Percentiles rank a stretch among this genome's conserved stretches.
Evolutionary conservation across 2,329 filamentous ascomycete species (phyloP).

Genomic region (Alternaria sp.): DNA sequence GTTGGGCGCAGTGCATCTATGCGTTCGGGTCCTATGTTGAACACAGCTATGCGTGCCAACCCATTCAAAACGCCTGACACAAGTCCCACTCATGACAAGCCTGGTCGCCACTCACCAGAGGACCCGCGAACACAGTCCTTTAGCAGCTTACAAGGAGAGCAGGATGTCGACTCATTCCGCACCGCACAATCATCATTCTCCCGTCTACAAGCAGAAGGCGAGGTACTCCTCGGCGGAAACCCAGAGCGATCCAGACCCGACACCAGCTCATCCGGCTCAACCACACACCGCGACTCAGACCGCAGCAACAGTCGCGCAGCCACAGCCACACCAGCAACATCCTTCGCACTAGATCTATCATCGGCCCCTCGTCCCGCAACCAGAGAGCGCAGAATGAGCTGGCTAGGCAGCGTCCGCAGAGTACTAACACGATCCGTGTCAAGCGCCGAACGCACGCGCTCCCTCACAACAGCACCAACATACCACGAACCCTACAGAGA

Average conservation of each 20-base stretch:
- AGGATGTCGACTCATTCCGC: slow-evolving; percentile 58
- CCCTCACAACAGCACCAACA: slow-evolving; percentile 30
- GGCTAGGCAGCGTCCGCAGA: slow-evolving; percentile 47
- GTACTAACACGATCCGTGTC: slow-evolving; percentile 42
- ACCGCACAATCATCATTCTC: slow-evolving; percentile 59
- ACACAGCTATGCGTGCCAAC: slow-evolving; percentile 32
- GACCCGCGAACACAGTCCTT: slow-evolving; percentile 37
- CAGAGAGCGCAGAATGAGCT: slow-evolving; percentile 42
- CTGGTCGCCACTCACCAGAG: slow-evolving; percentile 23
- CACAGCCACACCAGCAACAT: slow-evolving; percentile 37
- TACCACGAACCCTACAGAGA: slow-evolving; percentile 40
- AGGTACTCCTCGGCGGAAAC: slow-evolving; percentile 57
- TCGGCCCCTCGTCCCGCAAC: slow-evolving; percentile 13
- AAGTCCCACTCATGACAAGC: slow-evolving; percentile 36
- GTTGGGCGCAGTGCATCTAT: slow-evolving; percentile 55
- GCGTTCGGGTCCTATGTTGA: slow-evolving; percentile 50
- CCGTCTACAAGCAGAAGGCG: slow-evolving; percentile 59
- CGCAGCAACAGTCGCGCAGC: slow-evolving; percentile 28
- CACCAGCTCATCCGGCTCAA: slow-evolving; percentile 38
- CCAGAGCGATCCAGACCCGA: slow-evolving; percentile 40
- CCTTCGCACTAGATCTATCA: slow-evolving; percentile 26
- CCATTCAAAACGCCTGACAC: slow-evolving; percentile 43
- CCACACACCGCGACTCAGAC: slow-evolving; percentile 31
- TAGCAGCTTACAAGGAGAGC: slow-evolving; percentile 47
- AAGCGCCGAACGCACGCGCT: slow-evolving; percentile 34